Percentiles rank a stretch among this genome's conserved stretches.
Conservation (phyloP, 2,329 filamentous ascomycete species). For the Diaporthe sp. region DNA sequence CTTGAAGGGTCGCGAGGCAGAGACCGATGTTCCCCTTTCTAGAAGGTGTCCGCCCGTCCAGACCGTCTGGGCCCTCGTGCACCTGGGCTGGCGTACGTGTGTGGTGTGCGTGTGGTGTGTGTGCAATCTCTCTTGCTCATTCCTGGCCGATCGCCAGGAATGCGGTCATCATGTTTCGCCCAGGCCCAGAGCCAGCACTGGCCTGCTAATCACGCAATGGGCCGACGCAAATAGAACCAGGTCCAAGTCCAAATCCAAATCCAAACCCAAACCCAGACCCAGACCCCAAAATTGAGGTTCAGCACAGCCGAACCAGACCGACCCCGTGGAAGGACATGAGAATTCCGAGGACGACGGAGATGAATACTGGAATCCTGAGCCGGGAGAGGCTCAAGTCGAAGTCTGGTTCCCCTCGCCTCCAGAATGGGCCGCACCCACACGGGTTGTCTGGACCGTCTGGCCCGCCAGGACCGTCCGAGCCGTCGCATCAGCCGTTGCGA, state of each 20-base stretch:
- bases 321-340: background rate
- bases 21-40: background rate
- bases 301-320: conserved; percentile 24
- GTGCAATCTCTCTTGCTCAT: conserved; percentile 28
- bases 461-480: conserved; percentile 4
- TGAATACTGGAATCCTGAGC: conserved; percentile 8
- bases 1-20: background rate
- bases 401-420: background rate
- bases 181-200: conserved; percentile 25
- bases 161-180: conserved; percentile 28
- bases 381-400: background rate
- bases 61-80: background rate
- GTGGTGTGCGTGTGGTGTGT: conserved; percentile 11
- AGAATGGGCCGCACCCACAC: conserved; percentile 18
- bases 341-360: conserved; percentile 1
- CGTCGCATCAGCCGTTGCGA: conserved; percentile 13
- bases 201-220: conserved; percentile 29
- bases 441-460: conserved; percentile 9
- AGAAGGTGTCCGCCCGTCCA: conserved; percentile 5
- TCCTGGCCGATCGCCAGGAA: conserved; percentile 27
- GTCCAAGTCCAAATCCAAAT: background rate
- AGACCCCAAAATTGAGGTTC: background rate
- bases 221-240: conserved; percentile 5
- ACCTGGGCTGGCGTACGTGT: background rate
- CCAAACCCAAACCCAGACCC: background rate